These are phyloP conservation scores for Capillidium heterosporum DNA, from an alignment of 371 early-diverging fungal species.

Conservation along the genomic window DNA sequence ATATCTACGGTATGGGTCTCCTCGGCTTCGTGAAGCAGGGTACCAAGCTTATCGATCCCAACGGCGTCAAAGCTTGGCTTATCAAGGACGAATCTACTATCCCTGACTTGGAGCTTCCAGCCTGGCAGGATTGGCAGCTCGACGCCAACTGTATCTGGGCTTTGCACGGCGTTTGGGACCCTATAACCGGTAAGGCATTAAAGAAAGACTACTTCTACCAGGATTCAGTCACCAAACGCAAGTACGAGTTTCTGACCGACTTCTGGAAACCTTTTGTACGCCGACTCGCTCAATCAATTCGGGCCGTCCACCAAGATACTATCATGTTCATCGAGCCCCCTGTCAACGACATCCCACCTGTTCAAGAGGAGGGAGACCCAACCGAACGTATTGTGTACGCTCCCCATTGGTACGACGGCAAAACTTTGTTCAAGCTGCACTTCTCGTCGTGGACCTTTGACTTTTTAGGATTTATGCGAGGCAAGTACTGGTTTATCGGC, in stretches of 20 bases:
- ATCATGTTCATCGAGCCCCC: conserved; percentile 49
- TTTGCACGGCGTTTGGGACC: conserved; percentile 44
- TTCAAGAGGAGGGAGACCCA: conserved; percentile 15
- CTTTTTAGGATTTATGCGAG: conserved; percentile 37
- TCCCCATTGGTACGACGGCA: conserved; percentile 62
- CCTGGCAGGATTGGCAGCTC: not conserved
- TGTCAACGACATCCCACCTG: conserved; percentile 34
- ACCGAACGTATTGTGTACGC: conserved; percentile 32
- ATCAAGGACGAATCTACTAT: conserved; percentile 17
- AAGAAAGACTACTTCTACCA: conserved; percentile 31
- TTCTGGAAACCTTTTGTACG: conserved; percentile 35
- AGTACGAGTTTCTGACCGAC: conserved; percentile 19
- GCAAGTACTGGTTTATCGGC: conserved; percentile 31
- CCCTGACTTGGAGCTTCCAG: conserved; percentile 13
- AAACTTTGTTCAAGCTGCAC: conserved; percentile 44
- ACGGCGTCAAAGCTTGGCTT: conserved; percentile 30
- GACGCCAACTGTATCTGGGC: conserved; percentile 46
- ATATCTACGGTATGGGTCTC: conserved; percentile 32
- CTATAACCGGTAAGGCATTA: conserved; percentile 12
- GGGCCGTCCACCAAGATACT: conserved; percentile 23
- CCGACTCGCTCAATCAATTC: conserved; percentile 19
- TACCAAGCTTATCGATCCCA: conserved; percentile 22
- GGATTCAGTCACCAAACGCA: conserved; percentile 21
- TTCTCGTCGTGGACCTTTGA: conserved; percentile 46
- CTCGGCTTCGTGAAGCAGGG: conserved; percentile 30